These are phyloP conservation scores for Paratrypanosoma confusum DNA, from an alignment of 208 protist species.

Conservation along the genomic window DNA sequence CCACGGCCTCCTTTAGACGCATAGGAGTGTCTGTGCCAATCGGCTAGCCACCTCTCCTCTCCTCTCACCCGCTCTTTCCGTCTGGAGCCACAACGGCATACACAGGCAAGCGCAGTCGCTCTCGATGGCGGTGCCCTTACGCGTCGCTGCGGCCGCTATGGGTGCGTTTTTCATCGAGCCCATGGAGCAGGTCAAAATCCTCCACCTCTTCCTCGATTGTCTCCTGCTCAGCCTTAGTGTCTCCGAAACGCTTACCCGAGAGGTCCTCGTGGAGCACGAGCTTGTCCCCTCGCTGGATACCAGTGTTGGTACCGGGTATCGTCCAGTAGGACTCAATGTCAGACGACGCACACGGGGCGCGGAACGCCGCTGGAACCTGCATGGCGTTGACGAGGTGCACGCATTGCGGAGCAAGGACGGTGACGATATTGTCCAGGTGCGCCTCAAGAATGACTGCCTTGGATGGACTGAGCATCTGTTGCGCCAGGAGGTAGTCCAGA, in stretches of 20 bases:
- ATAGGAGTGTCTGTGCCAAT: no score
- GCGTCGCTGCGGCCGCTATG: no score
- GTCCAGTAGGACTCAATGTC: slow-evolving; percentile 83
- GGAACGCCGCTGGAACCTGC: slow-evolving; percentile 41
- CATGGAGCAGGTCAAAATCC: slow-evolving; percentile 81
- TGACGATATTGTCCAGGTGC: slow-evolving; percentile 81
- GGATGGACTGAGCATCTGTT: slow-evolving; percentile 52
- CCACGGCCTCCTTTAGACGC: no score
- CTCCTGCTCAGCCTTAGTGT: slow-evolving; percentile 70
- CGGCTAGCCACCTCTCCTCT: no score
- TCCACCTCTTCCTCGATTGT: slow-evolving; percentile 54
- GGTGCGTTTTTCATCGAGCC: slow-evolving; percentile 59
- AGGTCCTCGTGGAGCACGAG: slow-evolving; percentile 18
- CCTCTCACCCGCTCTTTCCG: no score
- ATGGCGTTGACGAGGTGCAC: slow-evolving; percentile 73
- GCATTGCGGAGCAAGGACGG: slow-evolving; percentile 78
- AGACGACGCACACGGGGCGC: slow-evolving; percentile 41
- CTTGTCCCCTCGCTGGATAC: slow-evolving; percentile 61
- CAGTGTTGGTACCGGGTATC: slow-evolving; percentile 73
- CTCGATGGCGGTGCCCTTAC: not conserved
- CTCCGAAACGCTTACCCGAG: slow-evolving; percentile 5
- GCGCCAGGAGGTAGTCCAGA: slow-evolving; percentile 59
- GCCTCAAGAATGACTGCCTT: slow-evolving; percentile 49
- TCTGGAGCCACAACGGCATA: no score
- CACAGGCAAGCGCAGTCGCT: no score